Base-by-base conservation (phyloP, 805 yeast species). In the Wickerhamiella allomyrinae region DNA sequence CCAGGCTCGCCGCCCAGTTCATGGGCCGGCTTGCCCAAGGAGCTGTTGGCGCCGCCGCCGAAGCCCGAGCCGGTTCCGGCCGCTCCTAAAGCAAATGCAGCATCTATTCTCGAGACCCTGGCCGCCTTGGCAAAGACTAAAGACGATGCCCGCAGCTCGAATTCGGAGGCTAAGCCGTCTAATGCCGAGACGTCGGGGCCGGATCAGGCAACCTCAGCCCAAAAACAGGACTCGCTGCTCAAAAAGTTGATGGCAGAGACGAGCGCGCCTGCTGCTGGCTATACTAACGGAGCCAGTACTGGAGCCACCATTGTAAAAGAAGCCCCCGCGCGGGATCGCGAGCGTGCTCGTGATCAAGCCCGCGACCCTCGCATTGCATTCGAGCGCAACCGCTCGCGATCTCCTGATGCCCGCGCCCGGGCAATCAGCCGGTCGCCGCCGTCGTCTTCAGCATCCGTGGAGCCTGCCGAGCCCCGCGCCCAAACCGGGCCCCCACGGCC, bases 21-120 rank as follows among this genome's bases (percentile, higher is more conserved):
- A 33, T 48, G 57, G 50, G 56, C 53, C 40, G 60, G 56, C 14
- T 37, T 46, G 7, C 46, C 48, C 20, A 43, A 36, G 2, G 37
- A 45, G 5, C 27, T 39, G 23, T 45, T 35, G 20, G 42, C 40
- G 19, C 40, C 43, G 23, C 46, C 54, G 37, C 46, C 49, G 14
- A 49, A 39, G 13, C 29, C 45, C 13, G 39, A 22, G 29, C 34
- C 44, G 3, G 36, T 37, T 2, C 41, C 24, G 27, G 37, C 43
- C 3, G 38, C 40, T 2, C 39, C 54, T 27, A 40, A 51, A 19
- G 43, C 57, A 7, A 40, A 53, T 7, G 46, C 57, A 14, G 47
- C 54, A 3, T 29, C 58, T 39, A 73, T 79, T 44, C 68, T 80
- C 48, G 80, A 76, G 66, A 84, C 83, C 19, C 65, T 77, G 58